These are phyloP conservation scores for Cytospora paraplurivora DNA, from an alignment of 2,329 filamentous ascomycete genomes.

Conservation along the genomic window DNA sequence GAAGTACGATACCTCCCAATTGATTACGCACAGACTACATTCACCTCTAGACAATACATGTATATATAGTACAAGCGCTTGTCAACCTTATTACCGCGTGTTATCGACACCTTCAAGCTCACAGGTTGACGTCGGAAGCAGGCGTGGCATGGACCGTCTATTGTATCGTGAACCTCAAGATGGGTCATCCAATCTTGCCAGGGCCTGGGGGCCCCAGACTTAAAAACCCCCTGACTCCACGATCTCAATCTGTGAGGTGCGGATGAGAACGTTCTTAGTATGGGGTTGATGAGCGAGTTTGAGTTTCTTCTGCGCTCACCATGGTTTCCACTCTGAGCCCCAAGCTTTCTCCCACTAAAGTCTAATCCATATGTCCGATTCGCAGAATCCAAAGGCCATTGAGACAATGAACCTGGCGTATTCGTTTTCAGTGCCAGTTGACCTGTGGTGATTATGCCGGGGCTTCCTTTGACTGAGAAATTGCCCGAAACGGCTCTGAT, in stretches of 20 bases:
- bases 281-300: background rate
- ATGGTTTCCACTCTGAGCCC: background rate
- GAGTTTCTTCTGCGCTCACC: background rate
- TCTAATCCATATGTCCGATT: slow-evolving; percentile 7
- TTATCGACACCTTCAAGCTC: slow-evolving; percentile 16
- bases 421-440: slow-evolving; percentile 8
- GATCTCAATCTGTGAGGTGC: slow-evolving; percentile 19
- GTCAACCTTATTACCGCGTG: background rate
- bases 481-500: background rate
- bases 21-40: background rate
- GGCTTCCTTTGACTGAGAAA: background rate
- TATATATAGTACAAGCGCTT: slow-evolving; percentile 5
- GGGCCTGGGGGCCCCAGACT: slow-evolving; percentile 17
- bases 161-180: slow-evolving; percentile 17
- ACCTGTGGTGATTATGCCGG: background rate
- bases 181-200: slow-evolving; percentile 22
- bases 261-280: background rate
- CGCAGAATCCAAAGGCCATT: slow-evolving; percentile 9
- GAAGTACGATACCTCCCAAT: background rate
- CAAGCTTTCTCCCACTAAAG: background rate
- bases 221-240: slow-evolving; percentile 21
- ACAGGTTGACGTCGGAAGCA: slow-evolving; percentile 26
- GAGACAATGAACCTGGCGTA: slow-evolving; percentile 15
- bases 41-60: background rate
- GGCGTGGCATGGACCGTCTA: slow-evolving; percentile 26